These are phyloP conservation scores for Termitomyces sp. DNA, from an alignment of 768 basidiomycete species.

Conservation along the genomic window DNA sequence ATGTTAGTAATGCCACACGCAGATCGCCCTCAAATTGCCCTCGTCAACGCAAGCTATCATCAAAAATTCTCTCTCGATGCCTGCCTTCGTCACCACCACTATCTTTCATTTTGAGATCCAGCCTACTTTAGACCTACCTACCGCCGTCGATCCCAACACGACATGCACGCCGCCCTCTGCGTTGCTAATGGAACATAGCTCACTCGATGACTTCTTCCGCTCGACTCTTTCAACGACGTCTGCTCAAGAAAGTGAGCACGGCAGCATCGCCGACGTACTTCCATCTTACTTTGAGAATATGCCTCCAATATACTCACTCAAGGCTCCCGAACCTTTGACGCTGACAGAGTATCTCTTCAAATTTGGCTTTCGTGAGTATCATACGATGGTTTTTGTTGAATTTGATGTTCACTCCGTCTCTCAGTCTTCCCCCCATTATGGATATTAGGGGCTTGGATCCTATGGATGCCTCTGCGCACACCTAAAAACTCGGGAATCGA, in stretches of 20 bases:
- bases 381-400: background rate
- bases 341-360: constrained; percentile 59
- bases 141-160: constrained; percentile 15
- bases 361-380: constrained; percentile 53
- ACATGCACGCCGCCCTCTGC: constrained; percentile 14
- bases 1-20: background rate
- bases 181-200: constrained; percentile 12
- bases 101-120: constrained; percentile 13
- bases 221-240: constrained; percentile 27
- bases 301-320: constrained; percentile 29
- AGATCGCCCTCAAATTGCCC: no score
- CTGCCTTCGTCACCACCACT: constrained; percentile 8
- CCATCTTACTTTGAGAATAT: constrained; percentile 43
- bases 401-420: constrained; percentile 1
- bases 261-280: constrained; percentile 27
- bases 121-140: constrained; percentile 7
- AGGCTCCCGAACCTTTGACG: constrained; percentile 41
- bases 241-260: constrained; percentile 37
- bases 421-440: constrained; percentile 61
- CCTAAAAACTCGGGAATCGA: constrained; percentile 23
- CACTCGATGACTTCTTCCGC: constrained; percentile 30
- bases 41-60: background rate
- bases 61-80: constrained; percentile 6
- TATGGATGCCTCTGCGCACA: constrained; percentile 46
- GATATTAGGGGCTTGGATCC: constrained; percentile 52